Evolutionary conservation across 202 grass and related monocot species (phyloP).

Genomic region (Hordeum pubiflorum): DNA sequence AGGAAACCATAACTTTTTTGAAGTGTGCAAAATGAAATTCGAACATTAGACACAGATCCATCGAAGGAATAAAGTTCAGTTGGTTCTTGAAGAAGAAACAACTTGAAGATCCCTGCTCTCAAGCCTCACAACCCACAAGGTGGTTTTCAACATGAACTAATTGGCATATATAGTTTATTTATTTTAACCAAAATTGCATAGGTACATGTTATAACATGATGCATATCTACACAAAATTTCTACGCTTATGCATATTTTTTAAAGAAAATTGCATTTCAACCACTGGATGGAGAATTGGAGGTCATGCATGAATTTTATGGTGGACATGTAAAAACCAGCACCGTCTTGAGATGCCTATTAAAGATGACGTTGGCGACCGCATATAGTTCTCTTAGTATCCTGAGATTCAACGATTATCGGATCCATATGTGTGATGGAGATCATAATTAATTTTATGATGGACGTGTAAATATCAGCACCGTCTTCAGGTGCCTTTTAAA

Average conservation of each 20-base stretch:
- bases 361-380: neutral
- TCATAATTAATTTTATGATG: neutral
- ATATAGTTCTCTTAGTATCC: neutral
- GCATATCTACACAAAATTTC: neutral
- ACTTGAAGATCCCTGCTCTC: neutral
- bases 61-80: no score
- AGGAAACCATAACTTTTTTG: neutral
- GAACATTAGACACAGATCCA: no score
- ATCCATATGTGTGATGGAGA: neutral
- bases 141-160: neutral
- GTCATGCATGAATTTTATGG: neutral
- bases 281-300: neutral
- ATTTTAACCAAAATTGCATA: neutral
- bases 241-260: neutral
- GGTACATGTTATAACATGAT: neutral
- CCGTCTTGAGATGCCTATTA: neutral
- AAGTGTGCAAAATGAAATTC: no score
- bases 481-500: neutral
- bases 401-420: neutral
- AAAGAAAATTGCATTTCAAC: neutral
- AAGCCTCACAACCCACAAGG: neutral
- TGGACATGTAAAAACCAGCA: neutral
- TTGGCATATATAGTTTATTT: neutral
- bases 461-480: neutral
- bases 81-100: no score